A percentile compares a stretch with the other conserved stretches of the same genome.
phyloP scores from a whole-genome alignment of 73 alveolate genomes.

The Blepharisma stoltei region DNA sequence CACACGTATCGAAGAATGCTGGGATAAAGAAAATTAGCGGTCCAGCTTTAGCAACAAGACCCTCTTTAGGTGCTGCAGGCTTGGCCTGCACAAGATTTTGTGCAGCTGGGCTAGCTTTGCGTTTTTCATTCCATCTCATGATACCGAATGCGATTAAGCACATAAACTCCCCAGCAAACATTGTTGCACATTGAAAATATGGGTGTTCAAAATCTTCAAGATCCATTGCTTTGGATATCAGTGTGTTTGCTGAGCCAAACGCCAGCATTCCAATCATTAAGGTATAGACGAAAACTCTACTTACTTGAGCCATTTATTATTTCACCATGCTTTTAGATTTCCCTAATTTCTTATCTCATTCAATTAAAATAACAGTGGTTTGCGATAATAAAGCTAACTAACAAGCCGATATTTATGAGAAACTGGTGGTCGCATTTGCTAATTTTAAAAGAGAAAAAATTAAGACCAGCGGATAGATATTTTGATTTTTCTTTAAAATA shows the following conservation, averaged over 20 bases:
- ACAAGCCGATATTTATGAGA: too few species aligned
- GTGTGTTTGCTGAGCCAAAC: slow-evolving; percentile 26
- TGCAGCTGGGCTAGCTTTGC: neutral
- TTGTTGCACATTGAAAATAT: neutral
- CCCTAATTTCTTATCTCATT: too few species aligned
- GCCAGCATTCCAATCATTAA: slow-evolving; percentile 22
- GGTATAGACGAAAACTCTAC: neutral
- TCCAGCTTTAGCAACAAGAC: neutral
- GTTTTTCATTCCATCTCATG: neutral
- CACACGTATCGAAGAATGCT: neutral
- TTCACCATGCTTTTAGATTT: too few species aligned
- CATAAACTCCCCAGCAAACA: slow-evolving; percentile 4
- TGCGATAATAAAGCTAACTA: too few species aligned
- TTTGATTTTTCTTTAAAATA: too few species aligned
- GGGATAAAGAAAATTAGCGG: neutral
- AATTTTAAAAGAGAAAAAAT: too few species aligned
- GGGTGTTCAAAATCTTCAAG: slow-evolving; percentile 5
- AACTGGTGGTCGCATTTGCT: too few species aligned
- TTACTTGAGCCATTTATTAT: neutral
- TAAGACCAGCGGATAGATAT: too few species aligned
- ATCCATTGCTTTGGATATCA: slow-evolving; percentile 10
- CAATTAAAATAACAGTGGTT: too few species aligned
- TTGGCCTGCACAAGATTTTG: neutral
- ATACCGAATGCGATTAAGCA: neutral
- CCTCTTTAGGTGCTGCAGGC: neutral